Evolutionary conservation across 1,284 basidiomycete genomes (phyloP), one percentile per base, ranked within the genome.

Genomic region (Lentinus polychrous): DNA sequence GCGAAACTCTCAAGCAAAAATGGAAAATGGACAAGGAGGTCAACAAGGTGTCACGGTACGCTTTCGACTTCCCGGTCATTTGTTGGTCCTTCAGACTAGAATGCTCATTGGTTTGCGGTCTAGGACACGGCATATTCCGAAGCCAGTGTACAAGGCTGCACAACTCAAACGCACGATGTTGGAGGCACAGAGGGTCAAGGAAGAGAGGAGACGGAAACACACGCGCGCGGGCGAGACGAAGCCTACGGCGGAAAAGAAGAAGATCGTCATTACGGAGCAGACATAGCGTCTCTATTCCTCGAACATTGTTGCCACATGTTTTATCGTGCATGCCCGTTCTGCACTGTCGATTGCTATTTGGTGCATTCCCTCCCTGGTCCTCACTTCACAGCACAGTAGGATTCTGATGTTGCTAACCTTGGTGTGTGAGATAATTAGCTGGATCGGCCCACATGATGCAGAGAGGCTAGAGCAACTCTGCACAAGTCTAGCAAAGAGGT

Each of bases 141-240:
- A 90, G 63, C 79, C 91, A 23, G 89, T 99, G 41, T 83, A 95
- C 69, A 86, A 91, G 60, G 90, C 94, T 0, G 73, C 80, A 48
- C 83, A 86, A 64, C 83, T 97, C 70, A 94, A 97, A 69, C 78
- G 82, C 51, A 93, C 91, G 38, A 97, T 99, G 94, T 68, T 95
- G 62, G 93, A 95, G 43, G 86, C 93, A 6, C 75, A 78, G 47
- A 81, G 86, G 52, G 86, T 88, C 75, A 98, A 97, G 73, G 94
- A 99, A 63, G 95, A 98, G 66, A 81, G 93, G 58, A 75, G 94
- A 57, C 72, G 94, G 62, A 92, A 88, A 63, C 91, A 94, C 61
- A 84, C 90, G 8, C 76, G 90, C 36, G 83, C 82, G 10, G 92
- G 94, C 46, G 81, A 86, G 64, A 81, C 72, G 67, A 97, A 94